A percentile compares a stretch with the other conserved stretches of the same genome.
Conservation (phyloP, 2,329 filamentous ascomycete genomes). For the Thelonectria rubi region DNA sequence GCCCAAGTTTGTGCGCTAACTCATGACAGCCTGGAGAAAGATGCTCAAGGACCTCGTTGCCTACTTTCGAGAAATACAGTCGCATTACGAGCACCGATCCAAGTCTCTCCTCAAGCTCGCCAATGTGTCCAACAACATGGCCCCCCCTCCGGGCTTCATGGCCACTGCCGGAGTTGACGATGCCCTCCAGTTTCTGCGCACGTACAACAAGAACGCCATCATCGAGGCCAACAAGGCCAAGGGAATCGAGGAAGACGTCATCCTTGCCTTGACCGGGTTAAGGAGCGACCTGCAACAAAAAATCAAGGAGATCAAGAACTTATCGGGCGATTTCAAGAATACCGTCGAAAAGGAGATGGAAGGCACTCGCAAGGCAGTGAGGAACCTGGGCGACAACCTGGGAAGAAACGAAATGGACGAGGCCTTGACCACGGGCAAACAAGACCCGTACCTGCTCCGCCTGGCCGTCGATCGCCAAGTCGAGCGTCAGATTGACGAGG, state of each 20-base stretch:
- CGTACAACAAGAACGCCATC: conserved; percentile 84
- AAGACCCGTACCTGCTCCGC: conserved; percentile 89
- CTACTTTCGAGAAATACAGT: conserved; percentile 92
- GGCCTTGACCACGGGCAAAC: conserved; percentile 77
- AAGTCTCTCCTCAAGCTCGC: conserved; percentile 86
- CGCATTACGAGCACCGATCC: conserved; percentile 84
- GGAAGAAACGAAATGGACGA: conserved; percentile 83
- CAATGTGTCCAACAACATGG: conserved; percentile 83
- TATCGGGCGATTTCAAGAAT: conserved; percentile 96
- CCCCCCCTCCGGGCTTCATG: conserved; percentile 79
- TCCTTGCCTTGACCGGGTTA: conserved; percentile 84
- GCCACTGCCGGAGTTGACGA: conserved; percentile 86
- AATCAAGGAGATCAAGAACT: conserved; percentile 96
- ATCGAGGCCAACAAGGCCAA: conserved; percentile 86
- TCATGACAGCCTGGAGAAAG: conserved; percentile 82
- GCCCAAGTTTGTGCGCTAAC: neutral
- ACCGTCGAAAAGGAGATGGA: conserved; percentile 96
- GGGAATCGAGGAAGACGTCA: conserved; percentile 91
- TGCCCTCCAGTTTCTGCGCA: conserved; percentile 80
- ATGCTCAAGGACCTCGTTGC: conserved; percentile 92
- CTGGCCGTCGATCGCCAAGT: conserved; percentile 89
- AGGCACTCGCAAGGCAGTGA: conserved; percentile 79
- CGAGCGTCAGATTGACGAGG: conserved; percentile 92
- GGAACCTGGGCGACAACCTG: conserved; percentile 81
- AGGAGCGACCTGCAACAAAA: conserved; percentile 92